Evolutionary conservation across 2,329 filamentous ascomycete species (phyloP).

Genomic region (Plectosphaerella plurivora): DNA sequence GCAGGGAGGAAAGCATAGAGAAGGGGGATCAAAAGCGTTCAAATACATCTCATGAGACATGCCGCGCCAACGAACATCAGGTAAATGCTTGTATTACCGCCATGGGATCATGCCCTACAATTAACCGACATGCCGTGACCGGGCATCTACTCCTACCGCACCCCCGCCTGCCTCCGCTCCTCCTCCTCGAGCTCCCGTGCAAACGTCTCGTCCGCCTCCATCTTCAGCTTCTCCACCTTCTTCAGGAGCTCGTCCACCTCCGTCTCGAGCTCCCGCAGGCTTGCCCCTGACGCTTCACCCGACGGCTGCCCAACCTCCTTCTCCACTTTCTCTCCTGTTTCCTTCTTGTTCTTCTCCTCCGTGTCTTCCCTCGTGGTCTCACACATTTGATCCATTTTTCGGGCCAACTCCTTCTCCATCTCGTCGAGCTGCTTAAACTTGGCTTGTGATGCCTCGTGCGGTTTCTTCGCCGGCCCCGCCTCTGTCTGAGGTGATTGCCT

Average conservation of each 20-base stretch:
- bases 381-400: neutral
- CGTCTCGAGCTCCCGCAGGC: conserved; percentile 18
- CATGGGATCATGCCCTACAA: no score
- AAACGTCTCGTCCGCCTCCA: conserved; percentile 43
- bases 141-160: neutral
- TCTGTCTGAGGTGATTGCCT: neutral
- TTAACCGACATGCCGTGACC: no score
- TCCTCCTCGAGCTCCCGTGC: conserved; percentile 35
- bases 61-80: no score
- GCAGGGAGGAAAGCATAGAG: no score
- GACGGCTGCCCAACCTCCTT: neutral
- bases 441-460: conserved; percentile 1
- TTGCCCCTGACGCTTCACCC: neutral
- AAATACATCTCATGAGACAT: no score
- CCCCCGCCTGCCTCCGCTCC: conserved; percentile 12
- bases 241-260: conserved; percentile 33
- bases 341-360: conserved; percentile 3
- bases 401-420: conserved; percentile 6
- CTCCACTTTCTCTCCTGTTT: conserved; percentile 10
- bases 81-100: no score
- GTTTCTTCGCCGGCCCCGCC: neutral
- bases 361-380: conserved; percentile 6
- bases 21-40: no score
- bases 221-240: conserved; percentile 29
- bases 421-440: conserved; percentile 10